Evolutionary conservation across 129 eudicot genomes (phyloP), one percentile per base, ranked within the genome.

Genomic region (Smallanthus sonchifolius): DNA sequence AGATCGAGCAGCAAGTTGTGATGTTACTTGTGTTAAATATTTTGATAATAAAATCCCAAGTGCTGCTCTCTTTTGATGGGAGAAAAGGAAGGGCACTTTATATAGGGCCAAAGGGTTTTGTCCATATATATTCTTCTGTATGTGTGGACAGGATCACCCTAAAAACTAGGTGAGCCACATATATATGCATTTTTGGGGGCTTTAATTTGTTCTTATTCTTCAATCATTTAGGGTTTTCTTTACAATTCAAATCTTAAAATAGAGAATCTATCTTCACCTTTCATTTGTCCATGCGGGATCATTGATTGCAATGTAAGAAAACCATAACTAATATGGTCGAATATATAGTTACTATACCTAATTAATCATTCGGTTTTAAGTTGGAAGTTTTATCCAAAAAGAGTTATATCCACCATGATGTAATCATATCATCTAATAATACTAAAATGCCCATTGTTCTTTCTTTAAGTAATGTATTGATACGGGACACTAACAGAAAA

Each of bases 181-280:
- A 61, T 45, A 69, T 73, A 16, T 44, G 37, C 64, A 70, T 49
- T 61, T 61, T 61, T 61, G 52, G 73, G 60, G 38, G 45, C 62
- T 51, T 56, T 48, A 24, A 59, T 36, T 59, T 80, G 90, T 81
- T 83, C 83, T 86, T 86, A 90, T 91, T 88, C 95, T 75, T 77
- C 83, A 81, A 86, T 87, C 90, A 87, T 87, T 83, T 79, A 72
- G 57, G 51, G 74, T 73, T 70, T 78, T 14, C 56, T 52, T 64
- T 71, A 54, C 30, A 54, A 54, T 64, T 62, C 60, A 65, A 3
- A 24, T 72, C 40, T 45, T 70, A 67, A 38, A 63, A 65, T 61
- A 10, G 65, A 49, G 74, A 64, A 72, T 72, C 60, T 79, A 65
- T 51, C 14, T 48, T 48, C 43, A 32, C 66, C 65, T 14, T 70